phyloP scores from a whole-genome alignment of 2,329 filamentous ascomycete species.

The Colletotrichum filicis region DNA sequence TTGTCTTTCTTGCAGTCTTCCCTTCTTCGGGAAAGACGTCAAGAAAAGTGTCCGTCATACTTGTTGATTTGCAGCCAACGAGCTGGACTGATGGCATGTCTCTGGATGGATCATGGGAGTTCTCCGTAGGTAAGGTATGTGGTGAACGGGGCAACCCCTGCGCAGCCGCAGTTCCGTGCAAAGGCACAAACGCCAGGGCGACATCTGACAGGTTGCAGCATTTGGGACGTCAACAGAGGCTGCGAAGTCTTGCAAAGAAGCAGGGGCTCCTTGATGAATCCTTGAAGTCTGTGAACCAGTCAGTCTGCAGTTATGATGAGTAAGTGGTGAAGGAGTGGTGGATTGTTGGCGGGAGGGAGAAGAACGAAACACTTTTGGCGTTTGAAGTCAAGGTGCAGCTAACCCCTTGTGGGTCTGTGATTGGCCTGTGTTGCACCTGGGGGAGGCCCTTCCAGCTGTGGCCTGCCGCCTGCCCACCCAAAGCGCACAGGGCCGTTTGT shows the following conservation, averaged over 20 bases:
- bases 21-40: neutral
- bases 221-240: neutral
- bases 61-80: slow-evolving; percentile 8
- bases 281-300: neutral
- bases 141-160: neutral
- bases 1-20: neutral
- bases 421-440: slow-evolving; percentile 10
- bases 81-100: neutral
- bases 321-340: too few relatives aligned
- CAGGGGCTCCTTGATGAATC: neutral
- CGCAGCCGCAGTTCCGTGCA: neutral
- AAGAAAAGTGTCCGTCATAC: neutral
- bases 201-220: slow-evolving; percentile 13
- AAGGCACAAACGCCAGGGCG: slow-evolving; percentile 11
- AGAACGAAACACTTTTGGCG: slow-evolving; percentile 30
- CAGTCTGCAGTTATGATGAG: neutral
- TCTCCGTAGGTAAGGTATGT: too few relatives aligned
- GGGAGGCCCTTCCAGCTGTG: neutral
- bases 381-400: slow-evolving; percentile 24
- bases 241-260: neutral
- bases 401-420: slow-evolving; percentile 33
- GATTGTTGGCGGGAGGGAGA: neutral
- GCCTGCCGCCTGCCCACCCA: neutral
- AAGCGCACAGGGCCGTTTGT: neutral
- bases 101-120: neutral